Evolutionary conservation across 257 asterid species (phyloP), one percentile per base, ranked within the genome.

Genomic region (Leptodermis oblonga): DNA sequence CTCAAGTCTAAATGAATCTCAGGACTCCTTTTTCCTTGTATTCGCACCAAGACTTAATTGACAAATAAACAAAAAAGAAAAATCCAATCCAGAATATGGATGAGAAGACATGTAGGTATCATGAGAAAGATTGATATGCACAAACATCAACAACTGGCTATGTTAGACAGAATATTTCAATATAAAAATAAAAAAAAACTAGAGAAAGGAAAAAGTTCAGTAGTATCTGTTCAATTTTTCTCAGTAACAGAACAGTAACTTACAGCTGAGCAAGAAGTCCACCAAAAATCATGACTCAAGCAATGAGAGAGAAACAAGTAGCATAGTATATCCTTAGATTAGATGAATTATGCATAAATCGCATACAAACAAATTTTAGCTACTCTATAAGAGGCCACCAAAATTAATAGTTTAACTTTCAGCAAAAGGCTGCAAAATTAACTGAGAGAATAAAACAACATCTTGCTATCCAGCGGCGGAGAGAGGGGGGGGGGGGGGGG

Each of bases 241-340:
- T n/a, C n/a, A n/a, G n/a, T n/a, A n/a, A n/a, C n/a, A n/a, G n/a
- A n/a, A n/a, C n/a, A n/a, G n/a, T 55, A 82, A 77, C 98, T 87
- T 83, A 93, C 97, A 56, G 86, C 64, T 62, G 99, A 31, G 99
- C 99, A 48, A 93, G 82, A 67, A 93, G 94, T 80, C 99, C 96
- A 25, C 99, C 99, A 72, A 93, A 93, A 72, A 90, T 79, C 89
- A 93, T 93, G 82, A 90, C 45, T 63, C 97, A 96, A 6, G 95
- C 87, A 23, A 93, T 90, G 76, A 93, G 97, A 64, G 97, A 87
- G 79, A 90, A 80, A 74, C 99, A 93, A 60, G 86, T 73, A 59
- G 96, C 99, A 62, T 93, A 88, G 71, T 93, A 93, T 69, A 83
- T 81, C 77, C 79, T 88, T 49, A 93, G 88, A 81, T 90, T 93